Evolutionary conservation across 2,329 filamentous ascomycete species (phyloP), one percentile per base, ranked within the genome.

Genomic region (Fusarium hainanense): DNA sequence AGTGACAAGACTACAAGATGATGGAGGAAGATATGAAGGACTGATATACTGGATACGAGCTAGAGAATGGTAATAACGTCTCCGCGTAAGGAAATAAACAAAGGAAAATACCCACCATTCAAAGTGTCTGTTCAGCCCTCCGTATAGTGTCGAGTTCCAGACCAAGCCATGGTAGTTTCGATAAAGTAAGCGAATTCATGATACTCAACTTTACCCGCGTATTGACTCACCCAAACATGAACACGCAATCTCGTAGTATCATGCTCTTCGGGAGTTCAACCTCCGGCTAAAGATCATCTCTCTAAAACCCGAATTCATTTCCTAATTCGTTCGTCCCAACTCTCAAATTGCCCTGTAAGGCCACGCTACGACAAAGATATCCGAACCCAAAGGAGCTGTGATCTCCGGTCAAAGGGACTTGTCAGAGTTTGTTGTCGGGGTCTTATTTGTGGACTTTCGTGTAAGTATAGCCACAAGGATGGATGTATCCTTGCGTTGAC

Each of bases 341-440:
- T 27, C 32, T 52, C 4, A 14, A 14, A 8, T 13, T 28, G 49
- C 49, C 49, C 49, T 41, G 49, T 21, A 52, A 52, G 49, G 34
- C 49, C 48, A 52, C 34, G 14, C 34, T 41, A 41, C 13, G 34
- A 41, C 49, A 23, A 41, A 27, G 18, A 21, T 52, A 41, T 42
- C 23, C 32, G 34, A 20, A 4, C 60, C 43, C 28, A 41, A 52
- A 59, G 27, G 1, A 30, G 47, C 20, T 23, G 54, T 34, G 28
- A 66, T 54, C 34, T 25, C 50, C 66, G 61, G 11, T n/a, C 34
- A 30, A 28, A 41, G 30, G 18, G 32, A 56, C 42, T 47, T 21
- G 21, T 11, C 44, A 48, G 42, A 52, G 66, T 47, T 23, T 30
- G 16, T 49, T 21, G 11, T 43, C 60, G 32, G 37, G 43, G 66